Evolutionary conservation across 169 alveolate species (phyloP).

Genomic region (Babesia microti): DNA sequence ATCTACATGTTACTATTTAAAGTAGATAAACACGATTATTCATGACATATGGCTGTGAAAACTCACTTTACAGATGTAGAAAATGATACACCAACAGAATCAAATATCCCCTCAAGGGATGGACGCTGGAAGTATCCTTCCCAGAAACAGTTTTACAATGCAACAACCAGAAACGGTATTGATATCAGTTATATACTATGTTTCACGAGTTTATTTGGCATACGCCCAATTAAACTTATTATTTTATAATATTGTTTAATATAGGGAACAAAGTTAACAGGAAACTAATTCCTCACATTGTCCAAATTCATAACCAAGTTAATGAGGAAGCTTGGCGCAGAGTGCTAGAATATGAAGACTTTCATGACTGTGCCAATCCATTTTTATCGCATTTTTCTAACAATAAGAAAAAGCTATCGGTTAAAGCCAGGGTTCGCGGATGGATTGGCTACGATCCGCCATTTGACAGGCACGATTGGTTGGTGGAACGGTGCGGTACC

Average conservation of each 20-base stretch:
- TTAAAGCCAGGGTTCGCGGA: conserved; percentile 36
- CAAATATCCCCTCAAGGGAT: conserved; percentile 48
- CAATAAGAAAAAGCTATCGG: conserved; percentile 43
- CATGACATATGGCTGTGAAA: no score
- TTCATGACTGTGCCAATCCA: conserved; percentile 48
- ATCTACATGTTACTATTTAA: no score
- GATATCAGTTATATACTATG: no score
- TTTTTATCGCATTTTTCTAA: conserved; percentile 50
- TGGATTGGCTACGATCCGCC: conserved; percentile 56
- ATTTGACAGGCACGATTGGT: conserved; percentile 64
- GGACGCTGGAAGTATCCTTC: conserved; percentile 64
- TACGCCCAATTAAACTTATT: no score
- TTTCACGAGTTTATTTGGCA: no score
- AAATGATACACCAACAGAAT: conserved; percentile 29
- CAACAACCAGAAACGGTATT: conserved; percentile 55
- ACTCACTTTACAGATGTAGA: no score
- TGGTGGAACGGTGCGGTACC: conserved; percentile 61
- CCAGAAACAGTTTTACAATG: conserved; percentile 49
- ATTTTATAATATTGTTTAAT: neutral
- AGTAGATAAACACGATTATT: no score
- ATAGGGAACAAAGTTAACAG: conserved; percentile 48
- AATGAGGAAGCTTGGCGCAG: conserved; percentile 64
- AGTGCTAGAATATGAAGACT: conserved; percentile 53
- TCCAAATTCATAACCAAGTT: conserved; percentile 56
- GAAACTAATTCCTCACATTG: conserved; percentile 39